Evolutionary conservation across 2,329 filamentous ascomycete species (phyloP).

Genomic region (Didymella exigua): DNA sequence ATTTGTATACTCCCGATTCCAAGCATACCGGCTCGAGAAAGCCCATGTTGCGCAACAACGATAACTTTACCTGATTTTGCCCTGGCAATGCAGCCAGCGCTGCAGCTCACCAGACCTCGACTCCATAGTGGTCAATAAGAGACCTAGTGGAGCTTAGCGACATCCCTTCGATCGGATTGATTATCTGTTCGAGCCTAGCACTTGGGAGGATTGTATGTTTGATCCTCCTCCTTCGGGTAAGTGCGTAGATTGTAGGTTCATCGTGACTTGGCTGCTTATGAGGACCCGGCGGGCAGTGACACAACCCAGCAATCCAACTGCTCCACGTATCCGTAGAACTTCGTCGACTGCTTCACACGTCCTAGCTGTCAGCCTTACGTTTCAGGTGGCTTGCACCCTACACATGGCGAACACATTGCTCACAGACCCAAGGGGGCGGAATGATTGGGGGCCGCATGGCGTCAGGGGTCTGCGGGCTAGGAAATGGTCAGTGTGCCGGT

Average conservation of each 20-base stretch:
- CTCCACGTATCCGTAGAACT: background rate
- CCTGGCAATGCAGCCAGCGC: background rate
- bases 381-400: conserved; percentile 1
- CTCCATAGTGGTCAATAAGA: background rate
- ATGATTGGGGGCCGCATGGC: background rate
- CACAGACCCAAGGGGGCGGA: background rate
- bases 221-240: too few relatives aligned
- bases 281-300: background rate
- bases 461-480: too few relatives aligned
- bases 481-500: background rate
- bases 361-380: background rate
- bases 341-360: background rate
- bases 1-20: too few relatives aligned
- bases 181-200: too few relatives aligned
- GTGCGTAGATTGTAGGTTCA: background rate
- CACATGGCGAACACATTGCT: background rate
- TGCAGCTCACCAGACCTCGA: background rate
- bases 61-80: background rate
- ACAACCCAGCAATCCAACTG: background rate
- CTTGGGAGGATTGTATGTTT: too few relatives aligned
- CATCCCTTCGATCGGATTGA: too few relatives aligned
- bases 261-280: background rate
- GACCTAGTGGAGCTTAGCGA: background rate
- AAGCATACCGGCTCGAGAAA: background rate
- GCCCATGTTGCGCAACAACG: background rate